These are phyloP conservation scores for Botrytis tulipae DNA, from an alignment of 2,329 filamentous ascomycete species.

Conservation along the genomic window DNA sequence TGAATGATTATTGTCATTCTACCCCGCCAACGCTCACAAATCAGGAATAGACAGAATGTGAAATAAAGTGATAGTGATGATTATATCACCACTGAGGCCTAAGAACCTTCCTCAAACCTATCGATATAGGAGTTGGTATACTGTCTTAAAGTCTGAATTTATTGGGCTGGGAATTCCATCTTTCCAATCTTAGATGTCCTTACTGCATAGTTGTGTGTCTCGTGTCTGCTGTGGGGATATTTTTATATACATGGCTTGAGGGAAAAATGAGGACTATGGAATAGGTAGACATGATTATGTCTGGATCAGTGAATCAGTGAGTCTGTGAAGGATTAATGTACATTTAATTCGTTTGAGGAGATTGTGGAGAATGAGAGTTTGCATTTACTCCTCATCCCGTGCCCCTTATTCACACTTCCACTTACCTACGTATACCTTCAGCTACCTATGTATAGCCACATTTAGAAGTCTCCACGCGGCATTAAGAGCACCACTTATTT, in stretches of 20 bases:
- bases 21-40: rapidly evolving
- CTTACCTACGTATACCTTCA: background rate
- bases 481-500: no score
- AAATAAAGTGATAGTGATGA: background rate
- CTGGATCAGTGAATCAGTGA: no score
- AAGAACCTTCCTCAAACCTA: rapidly evolving
- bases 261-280: background rate
- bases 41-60: background rate
- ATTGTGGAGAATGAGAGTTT: background rate
- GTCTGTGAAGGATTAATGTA: background rate
- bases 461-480: no score
- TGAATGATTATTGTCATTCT: background rate
- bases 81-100: background rate
- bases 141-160: background rate
- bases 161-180: no score
- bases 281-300: rapidly evolving
- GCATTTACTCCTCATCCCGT: background rate
- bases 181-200: no score
- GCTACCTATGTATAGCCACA: background rate
- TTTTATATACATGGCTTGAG: background rate
- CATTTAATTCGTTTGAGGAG: background rate
- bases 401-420: rapidly evolving
- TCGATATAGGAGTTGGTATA: background rate
- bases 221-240: slow-evolving; percentile 13
- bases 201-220: background rate